A percentile compares a stretch with the other conserved stretches of the same genome.
phyloP scores from a whole-genome alignment of 768 basidiomycete genomes.

The Postia placenta region DNA sequence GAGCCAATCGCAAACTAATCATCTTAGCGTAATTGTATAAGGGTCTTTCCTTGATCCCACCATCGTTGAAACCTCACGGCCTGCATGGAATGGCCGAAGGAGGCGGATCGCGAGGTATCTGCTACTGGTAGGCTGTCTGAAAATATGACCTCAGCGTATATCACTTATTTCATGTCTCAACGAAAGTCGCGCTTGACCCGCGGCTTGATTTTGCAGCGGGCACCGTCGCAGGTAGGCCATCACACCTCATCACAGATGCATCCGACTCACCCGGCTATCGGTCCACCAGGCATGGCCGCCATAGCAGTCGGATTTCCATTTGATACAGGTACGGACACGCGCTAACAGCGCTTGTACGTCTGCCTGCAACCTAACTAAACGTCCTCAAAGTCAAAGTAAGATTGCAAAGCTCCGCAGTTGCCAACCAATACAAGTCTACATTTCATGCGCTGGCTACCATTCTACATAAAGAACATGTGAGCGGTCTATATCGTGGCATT shows the following conservation, averaged over 20 bases:
- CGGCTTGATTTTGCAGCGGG: slow-evolving; percentile 77
- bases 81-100: not conserved
- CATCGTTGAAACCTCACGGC: not conserved
- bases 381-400: slow-evolving; percentile 72
- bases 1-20: too few species aligned
- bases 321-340: slow-evolving; percentile 25
- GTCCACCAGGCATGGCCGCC: slow-evolving; percentile 22
- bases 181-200: slow-evolving; percentile 40
- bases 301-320: slow-evolving; percentile 27
- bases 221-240: slow-evolving; percentile 50
- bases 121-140: too few species aligned
- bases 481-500: slow-evolving; percentile 71
- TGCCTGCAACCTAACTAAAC: not conserved
- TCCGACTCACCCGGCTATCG: too few species aligned
- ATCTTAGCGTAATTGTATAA: too few species aligned
- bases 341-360: not conserved
- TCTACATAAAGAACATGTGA: slow-evolving; percentile 59
- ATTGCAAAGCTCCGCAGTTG: slow-evolving; percentile 60
- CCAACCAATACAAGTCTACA: slow-evolving; percentile 54
- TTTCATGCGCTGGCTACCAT: slow-evolving; percentile 64
- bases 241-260: too few species aligned
- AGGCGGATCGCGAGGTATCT: too few species aligned
- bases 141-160: too few species aligned
- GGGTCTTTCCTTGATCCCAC: too few species aligned
- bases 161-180: too few species aligned